Conservation (phyloP, 73 alveolate species). For the Uronychia setigera region DNA sequence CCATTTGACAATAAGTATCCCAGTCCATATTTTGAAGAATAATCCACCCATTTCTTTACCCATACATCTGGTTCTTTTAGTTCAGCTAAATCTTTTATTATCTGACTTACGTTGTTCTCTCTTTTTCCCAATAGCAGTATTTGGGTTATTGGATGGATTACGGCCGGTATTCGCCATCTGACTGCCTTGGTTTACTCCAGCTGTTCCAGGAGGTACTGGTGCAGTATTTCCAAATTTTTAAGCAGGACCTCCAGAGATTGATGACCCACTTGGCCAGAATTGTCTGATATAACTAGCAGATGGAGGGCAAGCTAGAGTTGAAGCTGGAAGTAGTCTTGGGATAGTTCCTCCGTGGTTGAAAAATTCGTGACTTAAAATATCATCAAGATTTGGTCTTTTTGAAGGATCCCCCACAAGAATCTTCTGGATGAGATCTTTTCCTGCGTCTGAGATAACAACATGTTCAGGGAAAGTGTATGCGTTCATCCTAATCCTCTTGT, state of each 20-base stretch:
- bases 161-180: slow-evolving; percentile 13
- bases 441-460: slow-evolving; percentile 90
- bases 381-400: slow-evolving; percentile 95
- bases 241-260: slow-evolving; percentile 4
- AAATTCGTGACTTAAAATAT: slow-evolving; percentile 90
- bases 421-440: slow-evolving; percentile 83
- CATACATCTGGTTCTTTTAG: slow-evolving; percentile 76
- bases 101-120: slow-evolving; percentile 16
- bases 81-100: slow-evolving; percentile 15
- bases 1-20: slow-evolving; percentile 91
- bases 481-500: slow-evolving; percentile 87
- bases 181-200: neutral
- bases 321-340: slow-evolving; percentile 94
- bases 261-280: slow-evolving; percentile 52
- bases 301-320: slow-evolving; percentile 96
- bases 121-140: neutral
- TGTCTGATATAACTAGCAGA: slow-evolving; percentile 86
- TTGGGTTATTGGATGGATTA: neutral
- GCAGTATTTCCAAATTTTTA: neutral
- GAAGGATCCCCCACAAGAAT: slow-evolving; percentile 89
- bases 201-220: slow-evolving; percentile 3
- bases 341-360: slow-evolving; percentile 87
- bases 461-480: slow-evolving; percentile 92
- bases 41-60: slow-evolving; percentile 95
- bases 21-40: slow-evolving; percentile 91